Conservation (phyloP, 768 basidiomycete genomes). For the Gloeostereum incarnatum region DNA sequence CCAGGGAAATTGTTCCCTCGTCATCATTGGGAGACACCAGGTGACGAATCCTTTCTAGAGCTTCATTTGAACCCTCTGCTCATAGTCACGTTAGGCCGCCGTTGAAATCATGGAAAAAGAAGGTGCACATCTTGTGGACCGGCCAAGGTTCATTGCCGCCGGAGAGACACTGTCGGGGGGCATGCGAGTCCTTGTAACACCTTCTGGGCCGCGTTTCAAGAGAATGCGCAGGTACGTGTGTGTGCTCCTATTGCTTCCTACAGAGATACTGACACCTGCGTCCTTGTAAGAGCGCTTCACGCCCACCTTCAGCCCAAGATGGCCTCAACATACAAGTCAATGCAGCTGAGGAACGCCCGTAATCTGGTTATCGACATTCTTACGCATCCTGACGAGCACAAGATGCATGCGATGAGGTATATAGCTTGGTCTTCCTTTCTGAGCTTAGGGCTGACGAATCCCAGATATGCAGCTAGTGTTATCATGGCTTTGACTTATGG, state of each 20-base stretch:
- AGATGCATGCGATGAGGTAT: conserved; percentile 14
- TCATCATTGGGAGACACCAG: conserved; percentile 36
- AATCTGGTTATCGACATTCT: too few relatives aligned
- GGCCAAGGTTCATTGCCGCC: conserved; percentile 45
- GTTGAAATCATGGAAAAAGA: conserved; percentile 62
- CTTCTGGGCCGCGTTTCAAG: conserved; percentile 49
- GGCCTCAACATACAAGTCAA: conserved; percentile 35
- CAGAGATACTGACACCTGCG: neutral
- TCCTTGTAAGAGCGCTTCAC: conserved; percentile 37
- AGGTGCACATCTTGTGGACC: conserved; percentile 45
- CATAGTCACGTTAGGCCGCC: conserved; percentile 40
- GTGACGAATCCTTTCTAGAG: too few relatives aligned
- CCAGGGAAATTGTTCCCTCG: conserved; percentile 31
- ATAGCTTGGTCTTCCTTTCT: conserved; percentile 6
- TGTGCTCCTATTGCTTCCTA: neutral
- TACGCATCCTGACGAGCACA: too few relatives aligned
- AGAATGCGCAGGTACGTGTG: conserved; percentile 43
- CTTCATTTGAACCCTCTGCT: too few relatives aligned
- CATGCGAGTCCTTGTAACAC: conserved; percentile 45
- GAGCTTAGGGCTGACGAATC: too few relatives aligned
- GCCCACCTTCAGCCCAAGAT: conserved; percentile 49
- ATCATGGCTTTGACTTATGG: conserved; percentile 44
- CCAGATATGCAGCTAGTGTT: conserved; percentile 37
- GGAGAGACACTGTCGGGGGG: conserved; percentile 53
- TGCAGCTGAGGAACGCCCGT: conserved; percentile 32